Evolutionary conservation across 2,329 filamentous ascomycete species (phyloP).

Genomic region (Fusarium heterosporum): DNA sequence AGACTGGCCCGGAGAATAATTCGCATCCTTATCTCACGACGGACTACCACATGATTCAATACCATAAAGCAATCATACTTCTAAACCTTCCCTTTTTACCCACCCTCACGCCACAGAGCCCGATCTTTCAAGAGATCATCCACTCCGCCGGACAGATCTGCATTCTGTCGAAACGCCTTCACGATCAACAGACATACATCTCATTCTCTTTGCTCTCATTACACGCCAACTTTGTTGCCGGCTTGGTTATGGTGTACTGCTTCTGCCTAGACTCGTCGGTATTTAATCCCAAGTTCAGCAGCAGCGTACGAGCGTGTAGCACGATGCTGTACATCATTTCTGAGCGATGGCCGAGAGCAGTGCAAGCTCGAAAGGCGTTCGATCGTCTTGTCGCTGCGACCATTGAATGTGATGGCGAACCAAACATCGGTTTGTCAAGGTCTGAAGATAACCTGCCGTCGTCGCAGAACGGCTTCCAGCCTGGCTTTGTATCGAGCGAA

Average conservation of each 20-base stretch:
- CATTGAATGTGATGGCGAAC: neutral
- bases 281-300: constrained; percentile 3
- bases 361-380: neutral
- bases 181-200: neutral
- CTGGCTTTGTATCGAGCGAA: neutral
- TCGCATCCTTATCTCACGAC: constrained; percentile 1
- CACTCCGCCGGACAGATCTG: constrained; percentile 6
- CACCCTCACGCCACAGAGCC: neutral
- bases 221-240: constrained; percentile 1
- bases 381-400: constrained; percentile 7
- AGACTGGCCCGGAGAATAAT: neutral
- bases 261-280: constrained; percentile 1
- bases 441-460: neutral
- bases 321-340: constrained; percentile 4
- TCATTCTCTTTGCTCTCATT: constrained; percentile 1
- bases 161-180: neutral
- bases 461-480: neutral
- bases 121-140: neutral
- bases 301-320: neutral
- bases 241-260: constrained; percentile 3
- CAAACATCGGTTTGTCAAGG: rapidly evolving
- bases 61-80: constrained; percentile 5
- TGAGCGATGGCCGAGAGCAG: neutral
- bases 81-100: constrained; percentile 1
- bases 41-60: neutral